Base-by-base conservation (phyloP, 345 rosid genomes). In the Dipteronia sinensis region DNA sequence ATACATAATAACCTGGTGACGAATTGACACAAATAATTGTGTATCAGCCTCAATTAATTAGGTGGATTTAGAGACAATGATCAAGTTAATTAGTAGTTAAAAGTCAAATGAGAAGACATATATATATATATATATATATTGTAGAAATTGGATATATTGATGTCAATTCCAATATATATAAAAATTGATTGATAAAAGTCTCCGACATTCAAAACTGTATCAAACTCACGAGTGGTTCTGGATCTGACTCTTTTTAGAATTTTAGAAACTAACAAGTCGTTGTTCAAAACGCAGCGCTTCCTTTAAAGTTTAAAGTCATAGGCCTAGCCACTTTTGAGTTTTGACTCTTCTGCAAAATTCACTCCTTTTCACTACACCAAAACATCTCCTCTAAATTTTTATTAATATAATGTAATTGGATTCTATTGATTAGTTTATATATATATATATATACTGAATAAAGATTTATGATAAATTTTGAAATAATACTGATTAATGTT, bases 151-250 rank as follows among this genome's bases (percentile, higher is more conserved):
- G 38, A 34, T 34, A 34, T 34, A 34, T 34, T 19, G 23, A 56
- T 49, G 55, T 49, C 55, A 11, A 49, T 49, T 49, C 55, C 13
- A 49, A 2, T 49, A 12, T 49, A 15, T 34, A 49, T 49, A 49
- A 19, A 56, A n/a, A 56, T 19, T 56, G 19, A 56, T 56, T 4
- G 20, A 63, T 63, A 8, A 10, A 65, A 65, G 42, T 65, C 42
- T 4, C 17, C 38, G 66, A 22, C 66, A 65, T 22, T 29, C n/a
- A 4, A 55, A 29, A 27, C 49, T 55, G 63, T 31, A 47, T 25
- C 62, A 27, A 51, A 15, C 38, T 49, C 73, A 70, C 73, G 73
- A 15, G 58, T 27, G 38, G 16, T 47, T 15, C 22, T 70, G 73
- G 23, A 12, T 49, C 17, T 13, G 16, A 12, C 17, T 15, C 55